Conservation (phyloP, 768 basidiomycete genomes). For the Floccularia luteovirens region DNA sequence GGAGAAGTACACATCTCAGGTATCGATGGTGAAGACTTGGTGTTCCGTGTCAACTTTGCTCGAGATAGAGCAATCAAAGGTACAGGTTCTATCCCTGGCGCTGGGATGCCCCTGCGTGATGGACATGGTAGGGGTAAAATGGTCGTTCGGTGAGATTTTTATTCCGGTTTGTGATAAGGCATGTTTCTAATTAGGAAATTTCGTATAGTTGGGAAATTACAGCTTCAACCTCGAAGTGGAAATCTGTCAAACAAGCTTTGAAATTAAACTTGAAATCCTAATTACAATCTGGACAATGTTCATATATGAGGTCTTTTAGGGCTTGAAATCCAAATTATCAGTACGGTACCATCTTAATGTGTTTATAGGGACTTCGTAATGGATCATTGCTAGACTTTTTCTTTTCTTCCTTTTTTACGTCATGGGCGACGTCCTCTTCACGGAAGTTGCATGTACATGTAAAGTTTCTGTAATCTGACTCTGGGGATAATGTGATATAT, state of each 20-base stretch:
- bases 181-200: background rate
- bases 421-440: no score
- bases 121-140: slow-evolving; percentile 14
- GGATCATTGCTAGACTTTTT: no score
- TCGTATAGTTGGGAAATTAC: slow-evolving; percentile 2
- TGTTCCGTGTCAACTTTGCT: slow-evolving; percentile 37
- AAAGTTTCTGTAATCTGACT: no score
- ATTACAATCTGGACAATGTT: no score
- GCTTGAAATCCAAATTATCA: no score
- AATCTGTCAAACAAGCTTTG: background rate
- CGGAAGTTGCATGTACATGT: no score
- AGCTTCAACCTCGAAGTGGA: background rate
- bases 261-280: no score
- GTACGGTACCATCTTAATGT: no score
- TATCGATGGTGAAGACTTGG: slow-evolving; percentile 42
- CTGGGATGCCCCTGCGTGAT: slow-evolving; percentile 49
- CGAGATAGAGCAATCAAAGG: slow-evolving; percentile 33
- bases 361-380: no score
- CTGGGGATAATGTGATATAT: no score
- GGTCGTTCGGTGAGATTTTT: slow-evolving; percentile 15
- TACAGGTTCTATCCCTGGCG: slow-evolving; percentile 36
- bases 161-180: background rate
- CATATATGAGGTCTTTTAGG: no score
- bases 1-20: slow-evolving; percentile 40
- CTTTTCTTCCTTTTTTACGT: no score